phyloP scores from a whole-genome alignment of 306 rosid species.

The Lotus japonicus region DNA sequence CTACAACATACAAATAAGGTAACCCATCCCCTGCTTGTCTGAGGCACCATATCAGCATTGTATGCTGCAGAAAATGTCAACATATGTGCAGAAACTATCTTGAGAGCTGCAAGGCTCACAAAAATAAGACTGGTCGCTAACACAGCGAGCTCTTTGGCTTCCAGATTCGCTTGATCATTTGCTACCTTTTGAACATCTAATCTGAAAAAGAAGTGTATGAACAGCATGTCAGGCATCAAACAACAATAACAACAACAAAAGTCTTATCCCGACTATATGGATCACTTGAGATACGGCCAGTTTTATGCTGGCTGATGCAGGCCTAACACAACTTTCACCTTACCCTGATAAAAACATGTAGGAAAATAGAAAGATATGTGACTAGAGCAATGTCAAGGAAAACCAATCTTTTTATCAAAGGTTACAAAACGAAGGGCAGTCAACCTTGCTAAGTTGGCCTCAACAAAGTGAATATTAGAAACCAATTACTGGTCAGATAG shows the following conservation, averaged over 20 bases:
- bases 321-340: no score
- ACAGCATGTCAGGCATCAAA: background rate
- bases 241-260: no score
- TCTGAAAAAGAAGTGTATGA: constrained; percentile 32
- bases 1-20: constrained; percentile 54
- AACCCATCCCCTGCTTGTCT: constrained; percentile 60
- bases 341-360: background rate
- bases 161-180: constrained; percentile 51
- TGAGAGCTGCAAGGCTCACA: constrained; percentile 53
- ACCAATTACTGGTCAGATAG: background rate
- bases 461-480: background rate
- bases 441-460: background rate
- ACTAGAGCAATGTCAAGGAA: background rate
- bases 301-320: no score
- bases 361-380: background rate
- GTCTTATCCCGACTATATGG: no score
- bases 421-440: background rate
- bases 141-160: constrained; percentile 64
- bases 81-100: constrained; percentile 36
- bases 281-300: no score
- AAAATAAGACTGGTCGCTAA: constrained; percentile 59
- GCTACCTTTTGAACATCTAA: constrained; percentile 43
- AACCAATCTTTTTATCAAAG: background rate
- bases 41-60: constrained; percentile 28
- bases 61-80: constrained; percentile 34